Percentiles rank a stretch among this genome's conserved stretches.
Evolutionary conservation across 2,329 filamentous ascomycete species (phyloP).

Genomic region (Epichloe uncinata): DNA sequence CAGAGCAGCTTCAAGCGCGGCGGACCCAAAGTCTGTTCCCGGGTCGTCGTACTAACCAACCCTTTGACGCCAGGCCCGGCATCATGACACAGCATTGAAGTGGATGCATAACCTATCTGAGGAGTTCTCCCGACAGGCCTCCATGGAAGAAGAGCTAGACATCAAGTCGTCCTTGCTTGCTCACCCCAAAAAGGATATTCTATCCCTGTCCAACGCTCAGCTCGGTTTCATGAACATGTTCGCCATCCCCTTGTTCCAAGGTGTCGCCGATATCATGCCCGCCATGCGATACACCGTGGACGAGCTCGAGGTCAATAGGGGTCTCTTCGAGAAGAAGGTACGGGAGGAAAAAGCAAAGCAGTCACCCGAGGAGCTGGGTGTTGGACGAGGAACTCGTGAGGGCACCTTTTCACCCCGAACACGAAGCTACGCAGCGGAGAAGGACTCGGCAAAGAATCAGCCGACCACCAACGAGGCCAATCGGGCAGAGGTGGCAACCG

Average conservation of each 20-base stretch:
- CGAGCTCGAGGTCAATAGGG: constrained; percentile 67
- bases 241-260: constrained; percentile 80
- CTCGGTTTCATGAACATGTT: constrained; percentile 96
- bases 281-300: constrained; percentile 72
- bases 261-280: constrained; percentile 74
- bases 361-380: constrained; percentile 23
- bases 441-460: constrained; percentile 13
- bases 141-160: constrained; percentile 78
- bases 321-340: constrained; percentile 57
- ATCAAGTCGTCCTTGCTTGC: constrained; percentile 83
- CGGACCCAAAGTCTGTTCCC: background rate
- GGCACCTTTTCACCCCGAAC: constrained; percentile 32
- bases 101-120: constrained; percentile 95
- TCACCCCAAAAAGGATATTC: constrained; percentile 67
- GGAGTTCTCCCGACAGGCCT: constrained; percentile 84
- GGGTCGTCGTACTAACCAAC: background rate
- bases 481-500: constrained; percentile 9
- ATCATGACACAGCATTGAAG: constrained; percentile 65
- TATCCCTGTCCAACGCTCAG: constrained; percentile 76
- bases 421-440: constrained; percentile 25
- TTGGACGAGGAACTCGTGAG: constrained; percentile 23
- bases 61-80: constrained; percentile 52
- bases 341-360: constrained; percentile 44
- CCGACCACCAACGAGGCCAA: constrained; percentile 5
- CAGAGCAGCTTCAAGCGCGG: too few relatives aligned